Evolutionary conservation across 345 rosid species (phyloP).

Genomic region (Corchorus capsularis): DNA sequence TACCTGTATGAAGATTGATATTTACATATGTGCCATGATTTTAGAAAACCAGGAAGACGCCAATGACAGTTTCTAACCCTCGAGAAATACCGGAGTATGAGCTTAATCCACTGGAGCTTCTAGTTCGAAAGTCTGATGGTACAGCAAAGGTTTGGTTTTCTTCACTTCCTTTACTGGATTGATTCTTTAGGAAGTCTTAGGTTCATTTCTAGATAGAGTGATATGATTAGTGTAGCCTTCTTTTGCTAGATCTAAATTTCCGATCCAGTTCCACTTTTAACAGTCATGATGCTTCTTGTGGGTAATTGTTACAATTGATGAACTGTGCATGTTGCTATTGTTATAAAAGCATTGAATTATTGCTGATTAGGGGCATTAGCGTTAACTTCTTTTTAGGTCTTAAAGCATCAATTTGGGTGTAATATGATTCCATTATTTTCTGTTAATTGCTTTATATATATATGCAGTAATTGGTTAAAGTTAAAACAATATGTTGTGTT

Average conservation of each 20-base stretch:
- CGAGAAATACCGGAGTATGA: slow-evolving; percentile 94
- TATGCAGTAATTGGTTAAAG: neutral
- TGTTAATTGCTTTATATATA: neutral
- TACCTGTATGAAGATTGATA: slow-evolving; percentile 7
- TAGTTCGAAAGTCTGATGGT: slow-evolving; percentile 81
- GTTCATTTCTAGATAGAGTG: neutral
- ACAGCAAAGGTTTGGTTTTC: slow-evolving; percentile 63
- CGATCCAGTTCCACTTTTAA: neutral
- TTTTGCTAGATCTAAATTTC: neutral
- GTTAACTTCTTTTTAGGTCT: slow-evolving; percentile 5
- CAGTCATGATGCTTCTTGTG: neutral
- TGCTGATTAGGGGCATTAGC: neutral
- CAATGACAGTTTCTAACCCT: slow-evolving; percentile 90
- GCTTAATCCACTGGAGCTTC: slow-evolving; percentile 92
- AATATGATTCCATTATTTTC: neutral
- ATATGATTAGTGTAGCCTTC: neutral
- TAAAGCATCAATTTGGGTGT: neutral
- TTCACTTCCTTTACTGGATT: slow-evolving; percentile 14
- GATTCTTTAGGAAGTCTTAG: slow-evolving; percentile 9
- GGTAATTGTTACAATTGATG: neutral
- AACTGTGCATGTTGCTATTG: neutral
- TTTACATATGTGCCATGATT: slow-evolving; percentile 22
- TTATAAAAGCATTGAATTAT: slow-evolving; percentile 1
- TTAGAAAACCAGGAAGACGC: slow-evolving; percentile 93
- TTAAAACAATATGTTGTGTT: neutral